phyloP scores from a whole-genome alignment of 2,329 filamentous ascomycete genomes.

The Colletotrichum sp. region DNA sequence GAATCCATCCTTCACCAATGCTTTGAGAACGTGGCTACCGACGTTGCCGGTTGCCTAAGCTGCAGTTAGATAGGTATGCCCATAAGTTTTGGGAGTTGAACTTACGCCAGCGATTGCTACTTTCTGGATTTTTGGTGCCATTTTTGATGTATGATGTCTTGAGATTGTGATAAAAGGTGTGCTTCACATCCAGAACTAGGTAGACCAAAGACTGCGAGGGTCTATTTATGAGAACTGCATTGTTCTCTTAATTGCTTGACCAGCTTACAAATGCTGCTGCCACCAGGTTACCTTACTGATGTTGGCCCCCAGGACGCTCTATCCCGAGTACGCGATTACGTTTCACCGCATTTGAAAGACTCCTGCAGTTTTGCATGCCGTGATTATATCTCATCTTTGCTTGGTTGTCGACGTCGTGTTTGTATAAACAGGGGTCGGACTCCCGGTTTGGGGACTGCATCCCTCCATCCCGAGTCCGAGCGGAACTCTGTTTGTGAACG shows the following conservation, averaged over 20 bases:
- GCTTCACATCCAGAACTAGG: neutral
- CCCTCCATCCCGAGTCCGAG: neutral
- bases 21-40: slow-evolving; percentile 34
- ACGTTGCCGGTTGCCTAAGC: slow-evolving; percentile 34
- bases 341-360: neutral
- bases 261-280: neutral
- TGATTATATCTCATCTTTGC: neutral
- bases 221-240: neutral
- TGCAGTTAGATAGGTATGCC: neutral
- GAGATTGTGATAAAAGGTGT: neutral
- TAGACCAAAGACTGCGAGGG: neutral
- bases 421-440: neutral
- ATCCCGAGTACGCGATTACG: neutral
- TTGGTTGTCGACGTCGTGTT: neutral
- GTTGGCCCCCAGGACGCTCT: neutral
- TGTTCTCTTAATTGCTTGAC: neutral
- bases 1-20: slow-evolving; percentile 35
- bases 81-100: neutral
- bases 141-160: neutral
- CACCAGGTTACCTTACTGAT: neutral
- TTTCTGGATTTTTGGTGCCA: slow-evolving; percentile 33
- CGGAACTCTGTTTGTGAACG: neutral
- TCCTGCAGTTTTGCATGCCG: neutral
- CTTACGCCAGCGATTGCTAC: slow-evolving; percentile 40
- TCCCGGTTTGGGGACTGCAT: neutral